Base-by-base conservation (phyloP, 129 eudicot genomes). In the Escallonia rubra region DNA sequence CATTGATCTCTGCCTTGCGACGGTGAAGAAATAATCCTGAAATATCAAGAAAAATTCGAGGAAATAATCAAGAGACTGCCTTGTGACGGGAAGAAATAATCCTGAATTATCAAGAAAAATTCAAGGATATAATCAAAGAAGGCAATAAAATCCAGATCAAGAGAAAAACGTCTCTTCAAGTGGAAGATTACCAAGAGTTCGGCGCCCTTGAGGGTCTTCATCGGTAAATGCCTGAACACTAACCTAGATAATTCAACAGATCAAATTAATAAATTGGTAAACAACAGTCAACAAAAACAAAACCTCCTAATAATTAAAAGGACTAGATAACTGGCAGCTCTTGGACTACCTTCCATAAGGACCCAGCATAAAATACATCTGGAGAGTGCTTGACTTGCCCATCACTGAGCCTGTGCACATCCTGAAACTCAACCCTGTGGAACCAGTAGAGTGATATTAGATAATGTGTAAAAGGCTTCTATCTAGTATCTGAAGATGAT, bases 341-440 rank as follows among this genome's bases (percentile, higher is more conserved):
- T 60, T 56, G 16, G 58, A 63, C 74, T 73, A 90, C 99, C 96
- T 89, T 94, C 99, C 99, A 94, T 66, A 90, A 73, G 57, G 99
- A 94, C 78, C 99, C 97, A 50, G 91, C 99, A 87, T 94, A 94
- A 69, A 89, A 94, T 59, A 81, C 88, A 81, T 94, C 99, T 14
- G 93, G 90, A 72, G 99, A 89, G 85, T 94, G 97, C 67, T 90
- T 94, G 65, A 94, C 99, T 83, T 94, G 99, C 61, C 99, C 99
- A 85, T 94, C 99, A 63, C 66, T 84, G 12, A 94, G 97, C 85
- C 93, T 80, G 71, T 82, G 93, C 71, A 94, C 96, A 69, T 90
- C 97, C 68, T 81, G 88, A 75, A 94, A 90, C 67, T 90, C 97
- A 43, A 94, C 90, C 80, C 99, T 94, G 76, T 45, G 40, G 61